A percentile compares a stretch with the other conserved stretches of the same genome.
phyloP scores from a whole-genome alignment of 164 flowering plant species.

The Tetracentron sinense region DNA sequence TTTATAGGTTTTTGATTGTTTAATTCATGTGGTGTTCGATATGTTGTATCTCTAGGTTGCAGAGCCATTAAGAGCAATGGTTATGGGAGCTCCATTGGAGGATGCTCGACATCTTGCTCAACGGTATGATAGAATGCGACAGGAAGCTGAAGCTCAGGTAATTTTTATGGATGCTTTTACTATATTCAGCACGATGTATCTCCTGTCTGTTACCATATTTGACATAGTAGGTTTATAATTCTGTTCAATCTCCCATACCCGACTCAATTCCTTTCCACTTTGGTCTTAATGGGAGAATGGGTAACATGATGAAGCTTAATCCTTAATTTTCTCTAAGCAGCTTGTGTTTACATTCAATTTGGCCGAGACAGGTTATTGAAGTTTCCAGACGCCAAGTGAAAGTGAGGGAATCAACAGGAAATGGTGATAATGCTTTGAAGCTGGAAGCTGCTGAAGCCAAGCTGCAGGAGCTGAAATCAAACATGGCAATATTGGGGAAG shows the following conservation, averaged over 20 bases:
- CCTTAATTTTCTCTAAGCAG: background rate
- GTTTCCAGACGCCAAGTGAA: slow-evolving; percentile 76
- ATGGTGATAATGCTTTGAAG: slow-evolving; percentile 50
- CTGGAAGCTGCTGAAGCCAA: slow-evolving; percentile 78
- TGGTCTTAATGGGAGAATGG: too few species aligned
- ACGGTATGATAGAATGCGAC: slow-evolving; percentile 58
- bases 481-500: slow-evolving; percentile 72
- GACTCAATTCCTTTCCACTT: too few species aligned
- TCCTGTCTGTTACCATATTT: background rate
- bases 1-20: too few species aligned
- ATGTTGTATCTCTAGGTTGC: slow-evolving; percentile 39
- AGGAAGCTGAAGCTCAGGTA: slow-evolving; percentile 77
- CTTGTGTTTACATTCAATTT: slow-evolving; percentile 5
- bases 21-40: background rate
- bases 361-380: slow-evolving; percentile 68
- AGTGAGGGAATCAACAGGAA: slow-evolving; percentile 60
- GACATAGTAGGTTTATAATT: background rate
- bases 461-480: slow-evolving; percentile 83
- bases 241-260: too few species aligned
- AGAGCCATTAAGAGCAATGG: slow-evolving; percentile 68
- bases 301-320: background rate
- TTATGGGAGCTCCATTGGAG: slow-evolving; percentile 62
- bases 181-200: background rate
- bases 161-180: background rate
- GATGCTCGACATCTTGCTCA: slow-evolving; percentile 83